phyloP scores from a whole-genome alignment of 139 green algal species.

The Tetradesmus obliquus region DNA sequence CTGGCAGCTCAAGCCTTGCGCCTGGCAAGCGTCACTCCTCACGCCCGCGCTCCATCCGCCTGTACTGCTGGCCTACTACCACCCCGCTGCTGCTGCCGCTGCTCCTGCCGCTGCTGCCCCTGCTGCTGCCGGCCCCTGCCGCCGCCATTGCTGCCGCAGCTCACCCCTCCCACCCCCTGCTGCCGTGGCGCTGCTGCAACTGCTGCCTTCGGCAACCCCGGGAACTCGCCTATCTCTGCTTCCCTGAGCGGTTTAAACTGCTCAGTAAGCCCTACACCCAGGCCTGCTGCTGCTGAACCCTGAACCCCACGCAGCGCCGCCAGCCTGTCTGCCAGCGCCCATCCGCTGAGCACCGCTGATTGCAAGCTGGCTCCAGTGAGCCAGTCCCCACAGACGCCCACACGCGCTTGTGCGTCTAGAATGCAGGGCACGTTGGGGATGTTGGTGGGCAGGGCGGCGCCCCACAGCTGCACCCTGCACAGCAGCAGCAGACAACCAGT shows the following conservation, averaged over 20 bases:
- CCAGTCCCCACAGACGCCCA: slow-evolving; percentile 85
- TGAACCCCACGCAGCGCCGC: slow-evolving; percentile 32
- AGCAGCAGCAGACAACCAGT: neutral
- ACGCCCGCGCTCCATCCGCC: neutral
- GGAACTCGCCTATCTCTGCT: slow-evolving; percentile 62
- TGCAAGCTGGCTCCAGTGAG: slow-evolving; percentile 68
- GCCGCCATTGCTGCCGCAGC: neutral
- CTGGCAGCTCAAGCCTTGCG: too few relatives aligned
- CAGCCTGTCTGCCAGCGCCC: slow-evolving; percentile 66
- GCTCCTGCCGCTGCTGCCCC: slow-evolving; percentile 8
- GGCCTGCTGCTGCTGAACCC: neutral
- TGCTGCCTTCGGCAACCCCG: neutral
- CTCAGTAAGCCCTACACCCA: slow-evolving; percentile 48
- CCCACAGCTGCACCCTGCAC: slow-evolving; percentile 71
- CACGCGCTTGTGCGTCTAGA: slow-evolving; percentile 65
- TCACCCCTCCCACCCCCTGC: neutral
- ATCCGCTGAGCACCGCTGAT: slow-evolving; percentile 74
- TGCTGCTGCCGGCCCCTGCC: neutral
- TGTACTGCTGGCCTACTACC: neutral
- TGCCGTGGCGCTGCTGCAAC: neutral
- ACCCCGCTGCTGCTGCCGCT: neutral
- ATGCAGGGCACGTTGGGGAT: slow-evolving; percentile 69
- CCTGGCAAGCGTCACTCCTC: neutral
- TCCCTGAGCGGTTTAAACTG: slow-evolving; percentile 38
- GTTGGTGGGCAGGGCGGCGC: slow-evolving; percentile 82